A percentile compares a stretch with the other conserved stretches of the same genome.
Evolutionary conservation across 1,284 basidiomycete genomes (phyloP).

Genomic region (Moniliophthora roreri): DNA sequence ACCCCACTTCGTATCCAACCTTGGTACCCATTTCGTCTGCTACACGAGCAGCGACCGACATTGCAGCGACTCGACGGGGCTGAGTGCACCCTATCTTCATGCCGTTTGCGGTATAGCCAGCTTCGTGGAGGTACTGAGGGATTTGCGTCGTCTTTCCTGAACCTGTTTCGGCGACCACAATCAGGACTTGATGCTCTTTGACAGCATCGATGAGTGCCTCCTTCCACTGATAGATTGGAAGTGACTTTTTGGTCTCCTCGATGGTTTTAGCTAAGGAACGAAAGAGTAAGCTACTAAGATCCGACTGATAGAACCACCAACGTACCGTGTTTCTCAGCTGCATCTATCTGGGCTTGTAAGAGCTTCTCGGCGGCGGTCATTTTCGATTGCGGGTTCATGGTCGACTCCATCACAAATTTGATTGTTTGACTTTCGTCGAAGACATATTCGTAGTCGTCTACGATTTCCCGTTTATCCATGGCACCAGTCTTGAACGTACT

Average conservation of each 20-base stretch:
- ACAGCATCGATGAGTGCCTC: slow-evolving; percentile 89
- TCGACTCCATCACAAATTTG: slow-evolving; percentile 88
- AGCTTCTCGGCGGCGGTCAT: slow-evolving; percentile 88
- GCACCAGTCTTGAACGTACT: slow-evolving; percentile 90
- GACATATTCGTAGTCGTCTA: slow-evolving; percentile 94
- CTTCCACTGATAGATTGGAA: slow-evolving; percentile 88
- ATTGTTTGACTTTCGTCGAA: slow-evolving; percentile 98
- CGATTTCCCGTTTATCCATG: slow-evolving; percentile 79
- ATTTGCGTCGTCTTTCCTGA: slow-evolving; percentile 99
- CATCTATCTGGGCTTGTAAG: slow-evolving; percentile 86
- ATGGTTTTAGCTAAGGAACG: slow-evolving; percentile 70
- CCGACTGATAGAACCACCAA: slow-evolving; percentile 12
- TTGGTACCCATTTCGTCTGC: slow-evolving; percentile 98
- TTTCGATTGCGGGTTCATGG: slow-evolving; percentile 62
- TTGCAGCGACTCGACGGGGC: slow-evolving; percentile 97
- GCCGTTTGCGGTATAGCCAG: slow-evolving; percentile 89
- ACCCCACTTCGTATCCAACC: slow-evolving; percentile 96
- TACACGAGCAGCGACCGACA: slow-evolving; percentile 98
- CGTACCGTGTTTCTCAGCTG: slow-evolving; percentile 87
- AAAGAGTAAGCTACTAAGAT: slow-evolving; percentile 8
- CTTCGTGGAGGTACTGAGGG: slow-evolving; percentile 97
- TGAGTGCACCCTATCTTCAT: slow-evolving; percentile 97
- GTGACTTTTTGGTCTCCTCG: slow-evolving; percentile 87
- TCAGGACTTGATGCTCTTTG: slow-evolving; percentile 87
- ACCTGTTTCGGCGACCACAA: slow-evolving; percentile 92